Evolutionary conservation across 2,329 filamentous ascomycete species (phyloP), one percentile per base, ranked within the genome.

Genomic region (Moelleriella libera): DNA sequence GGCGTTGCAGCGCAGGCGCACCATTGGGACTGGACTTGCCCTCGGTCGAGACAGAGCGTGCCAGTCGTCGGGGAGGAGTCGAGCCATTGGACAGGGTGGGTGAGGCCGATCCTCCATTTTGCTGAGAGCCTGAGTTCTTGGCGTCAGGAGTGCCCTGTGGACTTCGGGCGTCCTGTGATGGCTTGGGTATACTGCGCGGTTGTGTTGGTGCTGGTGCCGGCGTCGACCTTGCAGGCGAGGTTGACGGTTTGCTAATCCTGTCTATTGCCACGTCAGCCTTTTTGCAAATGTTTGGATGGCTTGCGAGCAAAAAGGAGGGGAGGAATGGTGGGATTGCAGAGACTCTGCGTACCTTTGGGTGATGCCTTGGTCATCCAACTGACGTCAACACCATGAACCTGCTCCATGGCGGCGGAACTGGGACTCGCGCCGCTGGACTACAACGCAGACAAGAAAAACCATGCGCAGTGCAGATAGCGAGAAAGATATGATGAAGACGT

Each of bases 291-390:
- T 39, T 12, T 39, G 34, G 34, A 41, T n/a, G 40, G 14, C 9
- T 2, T 8, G 32, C 32, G 32, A 5, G 39, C 10, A 30, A 40
- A 3, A 32, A 41, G n/a, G 21, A n/a, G 4, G 29, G 28, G 32
- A 30, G 6, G 14, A 10, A 12, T 21, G 9, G 5, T 41, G 9
- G 45, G 7, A 42, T 41, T n/a, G 11, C 9, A 11, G n/a, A 45
- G 5, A n/a, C n/a, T 29, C 21, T 30, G 31, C 43, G 39, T 73
- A 86, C 88, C 87, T 83, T 85, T 88, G 53, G 82, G 80, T 56
- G 83, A 79, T 61, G 85, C 84, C 66, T 92, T 85, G 56, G 75
- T 75, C 71, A 94, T 84, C 88, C 88, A 94, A 66, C 84, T 88
- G 60, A 94, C 87, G 67, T 94, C 88, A 59, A 94, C 78, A 55